Conservation (phyloP, 768 basidiomycete genomes). For the Krasilnikovozyma curviuscula region DNA sequence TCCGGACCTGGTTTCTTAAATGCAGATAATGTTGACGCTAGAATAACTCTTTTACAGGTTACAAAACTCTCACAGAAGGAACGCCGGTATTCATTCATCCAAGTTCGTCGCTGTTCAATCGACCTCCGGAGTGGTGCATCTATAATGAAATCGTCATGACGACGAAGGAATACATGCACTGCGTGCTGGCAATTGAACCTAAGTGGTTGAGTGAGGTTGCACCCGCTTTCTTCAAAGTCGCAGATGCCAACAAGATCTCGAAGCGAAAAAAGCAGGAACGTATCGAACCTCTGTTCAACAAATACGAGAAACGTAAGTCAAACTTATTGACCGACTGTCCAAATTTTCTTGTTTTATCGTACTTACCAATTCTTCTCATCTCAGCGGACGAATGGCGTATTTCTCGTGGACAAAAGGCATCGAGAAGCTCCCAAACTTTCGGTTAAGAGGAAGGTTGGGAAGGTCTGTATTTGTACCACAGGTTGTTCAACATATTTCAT, state of each 20-base stretch:
- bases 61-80: conserved; percentile 80
- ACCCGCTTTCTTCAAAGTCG: conserved; percentile 96
- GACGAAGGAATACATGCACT: conserved; percentile 59
- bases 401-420: conserved; percentile 6
- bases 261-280: conserved; percentile 78
- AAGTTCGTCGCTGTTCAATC: conserved; percentile 78
- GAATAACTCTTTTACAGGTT: conserved; percentile 57
- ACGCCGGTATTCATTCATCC: conserved; percentile 99
- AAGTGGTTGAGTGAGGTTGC: conserved; percentile 98
- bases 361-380: too few relatives aligned
- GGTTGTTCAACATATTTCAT: too few relatives aligned
- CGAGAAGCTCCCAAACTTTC: conserved; percentile 5
- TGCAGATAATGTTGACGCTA: too few relatives aligned
- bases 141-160: conserved; percentile 89
- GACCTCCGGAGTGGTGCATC: conserved; percentile 70
- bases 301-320: conserved; percentile 14
- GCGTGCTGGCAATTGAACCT: conserved; percentile 76
- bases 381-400: conserved; percentile 14
- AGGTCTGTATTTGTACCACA: too few relatives aligned
- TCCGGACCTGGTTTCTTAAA: too few relatives aligned
- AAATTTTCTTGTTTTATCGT: too few relatives aligned
- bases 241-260: conserved; percentile 92
- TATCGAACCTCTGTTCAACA: conserved; percentile 1
- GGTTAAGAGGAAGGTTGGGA: too few relatives aligned
- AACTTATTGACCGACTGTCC: too few relatives aligned